Base-by-base conservation (phyloP, 139 green algal species). In the Chlamydomonas schloesseri region DNA sequence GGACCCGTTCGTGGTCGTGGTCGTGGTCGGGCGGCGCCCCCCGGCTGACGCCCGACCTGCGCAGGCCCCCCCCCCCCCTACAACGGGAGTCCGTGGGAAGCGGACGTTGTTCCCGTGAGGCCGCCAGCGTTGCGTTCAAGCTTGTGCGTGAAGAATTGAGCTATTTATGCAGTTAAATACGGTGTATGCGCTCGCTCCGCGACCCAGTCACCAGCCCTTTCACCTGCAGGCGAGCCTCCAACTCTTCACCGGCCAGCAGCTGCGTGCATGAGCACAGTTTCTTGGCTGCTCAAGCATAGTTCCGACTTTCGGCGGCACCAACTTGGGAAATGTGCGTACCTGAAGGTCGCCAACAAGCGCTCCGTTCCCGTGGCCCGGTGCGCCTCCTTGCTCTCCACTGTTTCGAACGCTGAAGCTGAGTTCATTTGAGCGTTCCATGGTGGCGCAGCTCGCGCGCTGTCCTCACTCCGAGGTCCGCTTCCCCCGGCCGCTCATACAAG, bases 151-250 rank as follows among this genome's bases (percentile, higher is more conserved):
- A n/a, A n/a, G n/a, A n/a, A n/a, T n/a, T n/a, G n/a, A n/a, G n/a
- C n/a, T n/a, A n/a, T n/a, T n/a, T n/a, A n/a, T n/a, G n/a, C n/a
- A n/a, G n/a, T n/a, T n/a, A n/a, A n/a, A n/a, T n/a, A n/a, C n/a
- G n/a, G n/a, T n/a, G n/a, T n/a, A n/a, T n/a, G n/a, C n/a, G n/a
- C n/a, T n/a, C n/a, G 42, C 42, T 50, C 8, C 42, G 42, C 42
- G 8, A 50, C 42, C 42, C 42, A 50, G 42, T 50, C 42, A 50
- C 8, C 42, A 50, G 6, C 8, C 6, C 42, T 50, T 50, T 50
- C 78, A 84, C 78, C 78, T 84, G 78, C 13, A 84, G 42, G 28
- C 78, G 21, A 46, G 78, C 64, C 2, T 84, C 78, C 10, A 84
- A n/a, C 65, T 84, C 78, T n/a, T 84, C 64, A 0, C 78, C 78